Evolutionary conservation across 805 yeast species (phyloP).

Genomic region (Kazachstania bromeliacearum): DNA sequence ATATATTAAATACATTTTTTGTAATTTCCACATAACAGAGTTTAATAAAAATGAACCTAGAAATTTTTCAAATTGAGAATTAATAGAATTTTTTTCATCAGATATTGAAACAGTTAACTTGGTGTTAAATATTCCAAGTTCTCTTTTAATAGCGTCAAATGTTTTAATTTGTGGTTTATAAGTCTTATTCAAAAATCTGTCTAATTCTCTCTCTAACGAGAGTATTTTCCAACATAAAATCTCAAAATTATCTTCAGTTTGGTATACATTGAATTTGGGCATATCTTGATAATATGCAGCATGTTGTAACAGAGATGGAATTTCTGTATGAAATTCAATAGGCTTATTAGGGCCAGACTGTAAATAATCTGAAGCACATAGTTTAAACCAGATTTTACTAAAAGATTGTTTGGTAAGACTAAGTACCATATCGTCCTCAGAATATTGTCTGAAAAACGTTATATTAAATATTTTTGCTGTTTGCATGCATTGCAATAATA

Average conservation of each 20-base stretch:
- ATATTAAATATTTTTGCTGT: constrained; percentile 19
- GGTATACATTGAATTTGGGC: constrained; percentile 19
- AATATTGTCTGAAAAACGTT: constrained; percentile 15
- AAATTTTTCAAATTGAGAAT: constrained; percentile 20
- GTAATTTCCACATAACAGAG: constrained; percentile 22
- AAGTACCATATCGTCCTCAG: constrained; percentile 17
- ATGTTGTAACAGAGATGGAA: constrained; percentile 22
- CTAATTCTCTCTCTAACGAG: constrained; percentile 28
- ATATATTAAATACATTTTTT: constrained; percentile 17
- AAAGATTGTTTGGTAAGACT: constrained; percentile 17
- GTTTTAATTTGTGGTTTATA: constrained; percentile 24
- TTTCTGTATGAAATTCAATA: constrained; percentile 16
- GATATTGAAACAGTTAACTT: constrained; percentile 4
- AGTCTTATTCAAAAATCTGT: constrained; percentile 11
- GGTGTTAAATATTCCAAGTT: constrained; percentile 11
- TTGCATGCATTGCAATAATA: constrained; percentile 19
- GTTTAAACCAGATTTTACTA: constrained; percentile 24
- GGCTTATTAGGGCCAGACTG: constrained; percentile 19
- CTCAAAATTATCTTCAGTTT: constrained; percentile 24
- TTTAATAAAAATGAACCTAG: constrained; percentile 13
- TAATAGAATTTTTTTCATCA: constrained; percentile 9
- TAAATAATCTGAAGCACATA: constrained; percentile 22
- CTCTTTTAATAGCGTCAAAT: constrained; percentile 21
- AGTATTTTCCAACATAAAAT: constrained; percentile 24
- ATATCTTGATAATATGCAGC: constrained; percentile 21